phyloP scores from a whole-genome alignment of 495 filamentous ascomycete species.

The Neurospora sp. region DNA sequence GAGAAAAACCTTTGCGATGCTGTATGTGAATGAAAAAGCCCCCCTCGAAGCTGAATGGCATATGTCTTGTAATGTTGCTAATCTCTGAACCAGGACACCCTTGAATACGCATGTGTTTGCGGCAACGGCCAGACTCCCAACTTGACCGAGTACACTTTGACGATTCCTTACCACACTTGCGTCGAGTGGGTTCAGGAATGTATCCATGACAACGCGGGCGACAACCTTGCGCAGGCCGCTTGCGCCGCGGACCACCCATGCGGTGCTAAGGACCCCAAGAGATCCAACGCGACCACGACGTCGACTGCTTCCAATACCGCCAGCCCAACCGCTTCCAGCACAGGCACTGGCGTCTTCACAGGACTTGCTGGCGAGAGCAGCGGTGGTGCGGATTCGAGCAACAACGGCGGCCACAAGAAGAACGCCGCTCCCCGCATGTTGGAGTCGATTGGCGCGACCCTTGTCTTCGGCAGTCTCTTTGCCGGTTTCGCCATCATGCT shows the following conservation, averaged over 20 bases:
- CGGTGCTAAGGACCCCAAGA: conserved; percentile 61
- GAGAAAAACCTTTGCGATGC: conserved; percentile 57
- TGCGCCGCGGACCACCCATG: conserved; percentile 71
- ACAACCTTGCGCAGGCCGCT: conserved; percentile 39
- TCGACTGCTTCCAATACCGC: conserved; percentile 32
- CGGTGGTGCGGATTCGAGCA: conserved; percentile 5
- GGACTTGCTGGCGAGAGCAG: conserved; percentile 37
- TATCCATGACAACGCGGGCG: conserved; percentile 33
- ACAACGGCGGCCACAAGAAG: conserved; percentile 5
- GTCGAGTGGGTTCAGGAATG: conserved; percentile 61
- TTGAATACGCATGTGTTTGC: conserved; percentile 69
- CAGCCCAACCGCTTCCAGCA: conserved; percentile 24
- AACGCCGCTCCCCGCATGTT: conserved; percentile 19
- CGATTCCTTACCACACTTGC: conserved; percentile 79
- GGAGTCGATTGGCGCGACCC: conserved; percentile 8
- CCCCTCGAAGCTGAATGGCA: not conserved
- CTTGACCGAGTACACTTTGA: conserved; percentile 71
- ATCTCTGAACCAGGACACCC: conserved; percentile 40
- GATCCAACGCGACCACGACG: conserved; percentile 48
- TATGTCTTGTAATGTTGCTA: not conserved
- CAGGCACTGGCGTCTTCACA: conserved; percentile 28
- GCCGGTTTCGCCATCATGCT: conserved; percentile 55
- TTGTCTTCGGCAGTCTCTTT: conserved; percentile 48
- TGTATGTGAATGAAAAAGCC: conserved; percentile 38
- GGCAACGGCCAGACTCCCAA: conserved; percentile 63